Percentiles rank a stretch among this genome's conserved stretches.
Conservation (phyloP, 1,139 yeast species). For the Scheffersomyces lignicola region DNA sequence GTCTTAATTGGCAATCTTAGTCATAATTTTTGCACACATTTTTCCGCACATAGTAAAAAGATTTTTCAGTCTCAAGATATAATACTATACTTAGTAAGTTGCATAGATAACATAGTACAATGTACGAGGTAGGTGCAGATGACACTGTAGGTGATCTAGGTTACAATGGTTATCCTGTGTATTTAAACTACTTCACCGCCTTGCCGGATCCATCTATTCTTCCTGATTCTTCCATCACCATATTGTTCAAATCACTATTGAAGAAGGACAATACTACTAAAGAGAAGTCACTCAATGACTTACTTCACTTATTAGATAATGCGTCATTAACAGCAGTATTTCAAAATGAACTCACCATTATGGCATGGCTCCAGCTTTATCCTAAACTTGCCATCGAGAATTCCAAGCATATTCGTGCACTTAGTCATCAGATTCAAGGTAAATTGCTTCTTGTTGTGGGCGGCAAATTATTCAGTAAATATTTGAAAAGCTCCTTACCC, state of each 20-base stretch:
- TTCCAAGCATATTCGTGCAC: slow-evolving; percentile 60
- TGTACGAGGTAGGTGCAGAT: slow-evolving; percentile 5
- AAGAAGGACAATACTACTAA: slow-evolving; percentile 83
- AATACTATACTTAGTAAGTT: no score
- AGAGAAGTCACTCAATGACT: slow-evolving; percentile 72
- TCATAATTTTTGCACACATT: background rate
- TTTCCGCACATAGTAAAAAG: no score
- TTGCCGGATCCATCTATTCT: slow-evolving; percentile 68
- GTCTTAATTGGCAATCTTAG: no score
- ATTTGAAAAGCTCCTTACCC: slow-evolving; percentile 70
- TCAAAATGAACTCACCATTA: slow-evolving; percentile 49
- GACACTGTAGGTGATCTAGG: slow-evolving; percentile 31
- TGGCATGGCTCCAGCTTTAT: slow-evolving; percentile 79
- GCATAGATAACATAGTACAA: no score
- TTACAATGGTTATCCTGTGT: slow-evolving; percentile 62
- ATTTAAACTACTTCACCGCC: slow-evolving; percentile 76
- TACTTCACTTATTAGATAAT: slow-evolving; percentile 33
- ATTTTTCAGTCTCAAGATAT: background rate
- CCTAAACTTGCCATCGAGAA: slow-evolving; percentile 76
- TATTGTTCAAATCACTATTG: slow-evolving; percentile 70
- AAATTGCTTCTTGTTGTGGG: slow-evolving; percentile 51
- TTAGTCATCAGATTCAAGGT: slow-evolving; percentile 67
- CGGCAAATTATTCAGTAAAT: slow-evolving; percentile 58
- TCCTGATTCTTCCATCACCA: slow-evolving; percentile 55
- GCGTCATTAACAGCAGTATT: slow-evolving; percentile 14